A percentile compares a stretch with the other conserved stretches of the same genome.
These are phyloP conservation scores for Adansonia rubrostipa DNA, from an alignment of 441 rosid genomes.

Conservation along the genomic window DNA sequence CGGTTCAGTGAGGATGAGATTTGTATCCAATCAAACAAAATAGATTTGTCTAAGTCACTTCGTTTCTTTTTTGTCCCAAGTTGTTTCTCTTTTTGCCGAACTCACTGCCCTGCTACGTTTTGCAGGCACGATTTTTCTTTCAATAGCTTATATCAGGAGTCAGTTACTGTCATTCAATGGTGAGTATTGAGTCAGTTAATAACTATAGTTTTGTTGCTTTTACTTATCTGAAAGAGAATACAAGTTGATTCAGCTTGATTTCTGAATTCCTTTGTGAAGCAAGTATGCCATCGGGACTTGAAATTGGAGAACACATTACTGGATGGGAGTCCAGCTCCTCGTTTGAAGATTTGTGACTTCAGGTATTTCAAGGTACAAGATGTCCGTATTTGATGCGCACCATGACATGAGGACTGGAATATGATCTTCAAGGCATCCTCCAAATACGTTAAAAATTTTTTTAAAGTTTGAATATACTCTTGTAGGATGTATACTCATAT, in stretches of 20 bases:
- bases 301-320: constrained; percentile 90
- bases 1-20: constrained; percentile 99
- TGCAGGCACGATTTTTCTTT: constrained; percentile 96
- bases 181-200: constrained; percentile 29
- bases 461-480: too few species aligned
- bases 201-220: constrained; percentile 25
- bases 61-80: too few species aligned
- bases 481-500: too few species aligned
- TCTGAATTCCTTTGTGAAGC: constrained; percentile 46
- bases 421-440: too few species aligned
- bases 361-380: constrained; percentile 93
- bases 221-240: constrained; percentile 14
- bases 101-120: neutral
- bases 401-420: too few species aligned
- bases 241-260: constrained; percentile 22
- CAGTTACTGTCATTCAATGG: constrained; percentile 96
- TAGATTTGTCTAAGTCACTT: neutral
- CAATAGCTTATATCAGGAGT: constrained; percentile 99
- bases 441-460: too few species aligned
- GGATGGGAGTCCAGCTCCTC: constrained; percentile 97
- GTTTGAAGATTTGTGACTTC: constrained; percentile 94
- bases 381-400: neutral
- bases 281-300: constrained; percentile 95
- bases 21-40: constrained; percentile 5
- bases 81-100: neutral